Evolutionary conservation across 1,139 yeast species (phyloP).

Genomic region (Saccharomyces hybrid): DNA sequence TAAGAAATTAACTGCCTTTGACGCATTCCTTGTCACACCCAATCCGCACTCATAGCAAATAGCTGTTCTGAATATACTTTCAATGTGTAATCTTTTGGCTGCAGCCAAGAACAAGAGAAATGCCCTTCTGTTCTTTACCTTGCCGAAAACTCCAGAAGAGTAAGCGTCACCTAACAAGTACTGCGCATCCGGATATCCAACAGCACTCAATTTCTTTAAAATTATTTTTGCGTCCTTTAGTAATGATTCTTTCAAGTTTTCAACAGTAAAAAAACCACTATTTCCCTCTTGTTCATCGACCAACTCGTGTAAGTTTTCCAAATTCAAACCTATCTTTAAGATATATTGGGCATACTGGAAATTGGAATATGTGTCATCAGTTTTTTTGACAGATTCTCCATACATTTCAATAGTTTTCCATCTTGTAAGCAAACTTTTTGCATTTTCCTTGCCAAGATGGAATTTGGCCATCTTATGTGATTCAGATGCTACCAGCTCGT

Average conservation of each 20-base stretch:
- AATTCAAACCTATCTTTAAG: slow-evolving; percentile 71
- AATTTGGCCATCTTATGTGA: not conserved
- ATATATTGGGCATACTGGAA: slow-evolving; percentile 89
- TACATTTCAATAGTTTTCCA: slow-evolving; percentile 82
- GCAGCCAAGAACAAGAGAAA: slow-evolving; percentile 74
- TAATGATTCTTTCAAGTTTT: slow-evolving; percentile 25
- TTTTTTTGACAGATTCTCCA: slow-evolving; percentile 73
- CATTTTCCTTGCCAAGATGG: slow-evolving; percentile 39
- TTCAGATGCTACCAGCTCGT: not conserved
- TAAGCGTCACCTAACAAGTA: slow-evolving; percentile 83
- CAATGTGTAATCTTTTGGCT: slow-evolving; percentile 87
- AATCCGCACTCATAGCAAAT: slow-evolving; percentile 43
- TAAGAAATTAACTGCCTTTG: slow-evolving; percentile 73
- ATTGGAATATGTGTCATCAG: slow-evolving; percentile 75
- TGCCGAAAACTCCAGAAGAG: slow-evolving; percentile 79
- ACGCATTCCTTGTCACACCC: slow-evolving; percentile 79
- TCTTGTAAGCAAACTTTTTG: slow-evolving; percentile 51
- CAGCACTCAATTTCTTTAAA: slow-evolving; percentile 64
- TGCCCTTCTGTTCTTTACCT: slow-evolving; percentile 72
- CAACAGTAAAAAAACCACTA: not conserved
- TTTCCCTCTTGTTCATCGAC: not conserved
- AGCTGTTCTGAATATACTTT: slow-evolving; percentile 85
- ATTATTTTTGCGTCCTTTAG: slow-evolving; percentile 71
- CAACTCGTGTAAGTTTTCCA: slow-evolving; percentile 32
- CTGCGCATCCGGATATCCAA: slow-evolving; percentile 85